These are phyloP conservation scores for Fusarium nodosum DNA, from an alignment of 2,329 filamentous ascomycete genomes.

Conservation along the genomic window DNA sequence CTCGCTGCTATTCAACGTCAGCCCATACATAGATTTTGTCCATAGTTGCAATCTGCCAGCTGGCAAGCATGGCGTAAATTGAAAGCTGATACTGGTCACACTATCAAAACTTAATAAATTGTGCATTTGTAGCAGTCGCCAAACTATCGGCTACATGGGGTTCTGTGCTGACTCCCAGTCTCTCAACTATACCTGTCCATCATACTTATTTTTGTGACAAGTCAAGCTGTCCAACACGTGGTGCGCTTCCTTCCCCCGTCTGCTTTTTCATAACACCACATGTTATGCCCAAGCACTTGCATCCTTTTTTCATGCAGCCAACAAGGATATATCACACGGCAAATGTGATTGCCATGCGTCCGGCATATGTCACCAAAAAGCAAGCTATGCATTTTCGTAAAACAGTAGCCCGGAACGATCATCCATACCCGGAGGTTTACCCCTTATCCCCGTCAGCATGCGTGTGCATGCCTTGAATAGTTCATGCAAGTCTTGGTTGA, in stretches of 20 bases:
- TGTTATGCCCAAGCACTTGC: slow-evolving; percentile 8
- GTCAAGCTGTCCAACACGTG: slow-evolving; percentile 10
- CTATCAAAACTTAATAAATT: slow-evolving; percentile 10
- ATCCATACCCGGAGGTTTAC: slow-evolving; percentile 2
- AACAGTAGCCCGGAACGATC: slow-evolving; percentile 11
- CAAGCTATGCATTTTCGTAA: slow-evolving; percentile 14
- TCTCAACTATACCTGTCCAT: not conserved
- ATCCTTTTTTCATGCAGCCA: slow-evolving; percentile 20
- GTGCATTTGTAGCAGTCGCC: slow-evolving; percentile 2
- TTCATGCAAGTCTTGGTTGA: slow-evolving; percentile 29
- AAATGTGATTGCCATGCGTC: slow-evolving; percentile 28
- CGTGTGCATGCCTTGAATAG: slow-evolving; percentile 12
- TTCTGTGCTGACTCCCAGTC: not conserved
- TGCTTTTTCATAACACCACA: not conserved
- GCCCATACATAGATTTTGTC: slow-evolving; percentile 11
- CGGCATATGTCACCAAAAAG: slow-evolving; percentile 17
- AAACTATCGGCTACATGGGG: not conserved
- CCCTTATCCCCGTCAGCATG: slow-evolving; percentile 15
- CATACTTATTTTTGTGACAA: slow-evolving; percentile 6
- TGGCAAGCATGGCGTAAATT: slow-evolving; percentile 28
- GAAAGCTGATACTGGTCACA: slow-evolving; percentile 15
- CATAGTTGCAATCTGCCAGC: slow-evolving; percentile 26
- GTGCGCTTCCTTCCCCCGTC: not conserved
- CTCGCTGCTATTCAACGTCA: slow-evolving; percentile 7
- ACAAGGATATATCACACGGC: slow-evolving; percentile 16